Percentiles rank a stretch among this genome's conserved stretches.
Evolutionary conservation across 495 filamentous ascomycete species (phyloP).

Genomic region (Ramalina intermedia): DNA sequence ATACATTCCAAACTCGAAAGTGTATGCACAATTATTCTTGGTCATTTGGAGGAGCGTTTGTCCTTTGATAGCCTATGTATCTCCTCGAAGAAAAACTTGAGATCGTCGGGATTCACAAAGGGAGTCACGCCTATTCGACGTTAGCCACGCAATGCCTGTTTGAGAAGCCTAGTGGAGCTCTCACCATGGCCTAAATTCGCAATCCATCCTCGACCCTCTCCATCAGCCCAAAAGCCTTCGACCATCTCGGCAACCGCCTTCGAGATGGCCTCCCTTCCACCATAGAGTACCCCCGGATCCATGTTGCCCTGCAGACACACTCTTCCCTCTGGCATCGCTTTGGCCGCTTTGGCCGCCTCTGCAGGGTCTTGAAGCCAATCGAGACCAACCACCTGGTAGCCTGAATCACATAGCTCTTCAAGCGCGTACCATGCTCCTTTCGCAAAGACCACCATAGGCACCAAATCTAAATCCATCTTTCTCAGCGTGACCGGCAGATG

Average conservation of each 20-base stretch:
- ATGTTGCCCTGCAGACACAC: conserved; percentile 87
- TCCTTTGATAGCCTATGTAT: conserved; percentile 44
- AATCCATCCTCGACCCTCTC: conserved; percentile 82
- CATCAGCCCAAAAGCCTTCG: conserved; percentile 72
- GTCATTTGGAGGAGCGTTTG: background rate
- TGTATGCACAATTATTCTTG: too few species aligned
- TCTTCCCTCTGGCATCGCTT: conserved; percentile 31
- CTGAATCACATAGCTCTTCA: conserved; percentile 70
- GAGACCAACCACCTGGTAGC: conserved; percentile 84
- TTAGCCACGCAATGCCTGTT: conserved; percentile 5
- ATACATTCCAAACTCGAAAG: too few species aligned
- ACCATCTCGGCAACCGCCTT: conserved; percentile 71
- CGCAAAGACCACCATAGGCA: conserved; percentile 99
- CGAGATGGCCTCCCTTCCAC: conserved; percentile 64
- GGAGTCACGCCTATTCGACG: conserved; percentile 62
- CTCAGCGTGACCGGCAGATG: conserved; percentile 56
- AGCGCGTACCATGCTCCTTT: conserved; percentile 98
- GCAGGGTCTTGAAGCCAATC: conserved; percentile 91
- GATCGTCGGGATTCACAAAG: conserved; percentile 78
- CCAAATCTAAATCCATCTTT: conserved; percentile 58
- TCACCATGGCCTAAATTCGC: conserved; percentile 80
- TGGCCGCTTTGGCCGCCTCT: conserved; percentile 63
- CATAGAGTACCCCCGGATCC: conserved; percentile 87
- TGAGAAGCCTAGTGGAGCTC: conserved; percentile 10
- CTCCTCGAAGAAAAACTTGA: conserved; percentile 89